phyloP scores from a whole-genome alignment of 495 filamentous ascomycete genomes.

The Daldinia loculata region DNA sequence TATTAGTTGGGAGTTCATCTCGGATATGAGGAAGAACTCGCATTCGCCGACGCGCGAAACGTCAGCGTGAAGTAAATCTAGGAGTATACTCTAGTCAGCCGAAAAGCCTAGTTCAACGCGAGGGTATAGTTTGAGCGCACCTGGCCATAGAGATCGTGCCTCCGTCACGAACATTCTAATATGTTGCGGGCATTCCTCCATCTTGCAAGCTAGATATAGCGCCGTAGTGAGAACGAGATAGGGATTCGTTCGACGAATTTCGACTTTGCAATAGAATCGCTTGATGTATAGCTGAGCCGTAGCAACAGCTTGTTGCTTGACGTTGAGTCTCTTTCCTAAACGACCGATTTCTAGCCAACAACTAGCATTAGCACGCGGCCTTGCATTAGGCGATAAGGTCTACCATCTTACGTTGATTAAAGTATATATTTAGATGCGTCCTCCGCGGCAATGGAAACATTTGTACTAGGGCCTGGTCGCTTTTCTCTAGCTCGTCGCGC shows the following conservation, averaged over 20 bases:
- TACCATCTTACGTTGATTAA: slow-evolving; percentile 79
- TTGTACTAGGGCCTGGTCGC: slow-evolving; percentile 72
- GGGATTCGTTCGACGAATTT: slow-evolving; percentile 91
- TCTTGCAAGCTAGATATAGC: slow-evolving; percentile 95
- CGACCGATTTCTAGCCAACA: slow-evolving; percentile 73
- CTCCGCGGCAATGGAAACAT: slow-evolving; percentile 83
- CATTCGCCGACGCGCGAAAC: slow-evolving; percentile 92
- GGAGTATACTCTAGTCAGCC: slow-evolving; percentile 30
- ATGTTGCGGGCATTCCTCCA: slow-evolving; percentile 98
- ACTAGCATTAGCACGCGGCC: slow-evolving; percentile 16
- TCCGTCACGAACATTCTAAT: slow-evolving; percentile 88
- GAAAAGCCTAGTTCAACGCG: slow-evolving; percentile 11
- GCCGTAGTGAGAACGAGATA: slow-evolving; percentile 91
- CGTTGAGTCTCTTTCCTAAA: slow-evolving; percentile 78
- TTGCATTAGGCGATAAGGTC: neutral
- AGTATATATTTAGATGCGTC: slow-evolving; percentile 87
- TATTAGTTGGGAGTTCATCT: slow-evolving; percentile 94
- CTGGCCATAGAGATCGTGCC: slow-evolving; percentile 86
- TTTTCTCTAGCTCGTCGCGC: slow-evolving; percentile 75
- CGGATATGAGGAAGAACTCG: slow-evolving; percentile 94
- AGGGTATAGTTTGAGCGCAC: slow-evolving; percentile 53
- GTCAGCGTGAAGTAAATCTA: slow-evolving; percentile 81
- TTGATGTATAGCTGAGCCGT: slow-evolving; percentile 95
- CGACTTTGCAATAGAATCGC: slow-evolving; percentile 90
- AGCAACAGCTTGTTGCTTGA: slow-evolving; percentile 91